Evolutionary conservation across 2,329 filamentous ascomycete genomes (phyloP).

Genomic region (Claviceps cyperi): DNA sequence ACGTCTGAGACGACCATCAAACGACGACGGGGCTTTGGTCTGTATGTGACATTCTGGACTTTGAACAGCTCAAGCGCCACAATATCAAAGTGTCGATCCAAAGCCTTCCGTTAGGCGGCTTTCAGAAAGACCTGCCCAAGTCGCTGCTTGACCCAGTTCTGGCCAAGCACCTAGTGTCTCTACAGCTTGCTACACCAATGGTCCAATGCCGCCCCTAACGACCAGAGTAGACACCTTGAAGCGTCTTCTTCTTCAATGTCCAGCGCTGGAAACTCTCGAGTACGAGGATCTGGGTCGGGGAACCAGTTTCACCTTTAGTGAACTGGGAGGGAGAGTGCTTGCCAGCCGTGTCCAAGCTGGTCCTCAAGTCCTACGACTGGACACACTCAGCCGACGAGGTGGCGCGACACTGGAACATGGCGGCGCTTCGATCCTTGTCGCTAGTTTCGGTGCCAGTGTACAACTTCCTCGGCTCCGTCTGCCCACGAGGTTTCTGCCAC

Average conservation of each 20-base stretch:
- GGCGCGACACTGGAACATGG: constrained; percentile 29
- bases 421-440: constrained; percentile 18
- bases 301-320: constrained; percentile 26
- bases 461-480: constrained; percentile 28
- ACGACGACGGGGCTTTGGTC: neutral
- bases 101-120: neutral
- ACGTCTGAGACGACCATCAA: constrained; percentile 12
- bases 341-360: constrained; percentile 26
- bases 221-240: constrained; percentile 26
- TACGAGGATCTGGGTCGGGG: constrained; percentile 31
- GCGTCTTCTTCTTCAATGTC: constrained; percentile 23
- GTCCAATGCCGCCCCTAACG: constrained; percentile 27
- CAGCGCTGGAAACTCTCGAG: constrained; percentile 23
- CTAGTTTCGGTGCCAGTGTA: constrained; percentile 22
- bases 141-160: constrained; percentile 25
- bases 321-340: constrained; percentile 26
- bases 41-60: neutral
- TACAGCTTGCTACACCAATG: constrained; percentile 24
- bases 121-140: constrained; percentile 7
- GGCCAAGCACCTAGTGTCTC: constrained; percentile 22
- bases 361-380: constrained; percentile 35
- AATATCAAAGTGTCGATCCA: neutral
- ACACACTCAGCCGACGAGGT: constrained; percentile 25
- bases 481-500: constrained; percentile 19
- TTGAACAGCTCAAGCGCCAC: neutral